Evolutionary conservation across 1,284 basidiomycete genomes (phyloP).

Genomic region (Austropuccinia psidii): DNA sequence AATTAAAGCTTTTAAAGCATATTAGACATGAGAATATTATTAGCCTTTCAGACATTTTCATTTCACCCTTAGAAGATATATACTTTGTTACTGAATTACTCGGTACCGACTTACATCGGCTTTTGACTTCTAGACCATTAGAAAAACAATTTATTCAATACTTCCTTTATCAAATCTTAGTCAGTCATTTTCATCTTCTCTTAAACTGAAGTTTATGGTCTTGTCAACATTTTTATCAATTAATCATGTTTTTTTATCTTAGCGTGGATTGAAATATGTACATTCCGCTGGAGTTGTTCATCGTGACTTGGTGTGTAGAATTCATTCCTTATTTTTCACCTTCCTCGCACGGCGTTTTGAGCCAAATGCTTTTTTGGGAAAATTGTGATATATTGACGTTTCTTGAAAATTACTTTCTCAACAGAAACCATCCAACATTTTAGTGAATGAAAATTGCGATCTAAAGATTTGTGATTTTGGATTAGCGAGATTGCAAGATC

Average conservation of each 20-base stretch:
- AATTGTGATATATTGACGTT: background rate
- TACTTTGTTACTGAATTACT: constrained; percentile 99
- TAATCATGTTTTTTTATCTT: constrained; percentile 24
- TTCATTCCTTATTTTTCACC: background rate
- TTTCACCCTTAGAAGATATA: constrained; percentile 36
- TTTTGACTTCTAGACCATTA: constrained; percentile 88
- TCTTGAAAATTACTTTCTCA: background rate
- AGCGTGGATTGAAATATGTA: constrained; percentile 98
- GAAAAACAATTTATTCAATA: constrained; percentile 99
- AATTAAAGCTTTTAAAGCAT: constrained; percentile 97
- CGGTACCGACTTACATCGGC: constrained; percentile 92
- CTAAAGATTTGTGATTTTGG: constrained; percentile 99
- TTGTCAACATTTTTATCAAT: constrained; percentile 24
- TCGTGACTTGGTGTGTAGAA: constrained; percentile 70
- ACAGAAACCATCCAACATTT: constrained; percentile 97
- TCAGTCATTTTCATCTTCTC: constrained; percentile 48
- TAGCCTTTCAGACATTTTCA: constrained; percentile 59
- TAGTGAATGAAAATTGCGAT: constrained; percentile 99
- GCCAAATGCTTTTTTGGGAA: background rate
- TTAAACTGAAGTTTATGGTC: background rate
- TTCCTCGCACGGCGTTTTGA: background rate
- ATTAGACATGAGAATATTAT: constrained; percentile 85
- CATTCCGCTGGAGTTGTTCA: constrained; percentile 99
- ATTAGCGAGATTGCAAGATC: constrained; percentile 82
- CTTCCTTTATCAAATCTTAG: constrained; percentile 97